A percentile compares a stretch with the other conserved stretches of the same genome.
phyloP scores from a whole-genome alignment of 192 early-diverging fungal genomes.

The Linnemannia zychae region DNA sequence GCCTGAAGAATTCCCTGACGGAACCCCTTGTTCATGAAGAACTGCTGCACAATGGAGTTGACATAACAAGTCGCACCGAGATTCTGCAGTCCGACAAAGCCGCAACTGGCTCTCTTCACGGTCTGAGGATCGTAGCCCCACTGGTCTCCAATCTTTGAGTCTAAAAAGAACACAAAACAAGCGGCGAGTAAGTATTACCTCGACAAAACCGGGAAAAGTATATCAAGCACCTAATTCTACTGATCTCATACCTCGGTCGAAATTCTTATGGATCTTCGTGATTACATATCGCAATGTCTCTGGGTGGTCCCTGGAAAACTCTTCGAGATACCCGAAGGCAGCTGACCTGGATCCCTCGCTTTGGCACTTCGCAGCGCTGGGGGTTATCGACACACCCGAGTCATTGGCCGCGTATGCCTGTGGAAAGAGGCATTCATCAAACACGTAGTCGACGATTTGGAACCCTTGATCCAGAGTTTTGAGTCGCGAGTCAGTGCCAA shows the following conservation, averaged over 20 bases:
- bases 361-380: conserved; percentile 54
- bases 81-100: conserved; percentile 69
- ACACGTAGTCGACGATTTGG: conserved; percentile 45
- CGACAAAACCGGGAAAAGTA: neutral
- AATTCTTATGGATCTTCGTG: conserved; percentile 47
- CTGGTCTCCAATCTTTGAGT: conserved; percentile 49
- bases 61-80: conserved; percentile 78
- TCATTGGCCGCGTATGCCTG: neutral
- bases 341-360: conserved; percentile 55
- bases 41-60: conserved; percentile 72
- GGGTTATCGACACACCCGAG: neutral
- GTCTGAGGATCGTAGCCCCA: conserved; percentile 63
- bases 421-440: conserved; percentile 60
- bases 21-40: conserved; percentile 69
- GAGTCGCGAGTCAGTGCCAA: conserved; percentile 35
- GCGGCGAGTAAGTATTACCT: neutral
- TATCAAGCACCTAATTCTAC: neutral
- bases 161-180: conserved; percentile 1
- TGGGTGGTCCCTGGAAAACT: conserved; percentile 33
- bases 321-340: conserved; percentile 54
- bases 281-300: conserved; percentile 50
- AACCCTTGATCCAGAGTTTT: conserved; percentile 32
- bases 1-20: conserved; percentile 62
- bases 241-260: conserved; percentile 45
- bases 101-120: conserved; percentile 53